A percentile compares a stretch with the other conserved stretches of the same genome.
phyloP scores from a whole-genome alignment of 768 basidiomycete species.

The Pleurotus giganteus region DNA sequence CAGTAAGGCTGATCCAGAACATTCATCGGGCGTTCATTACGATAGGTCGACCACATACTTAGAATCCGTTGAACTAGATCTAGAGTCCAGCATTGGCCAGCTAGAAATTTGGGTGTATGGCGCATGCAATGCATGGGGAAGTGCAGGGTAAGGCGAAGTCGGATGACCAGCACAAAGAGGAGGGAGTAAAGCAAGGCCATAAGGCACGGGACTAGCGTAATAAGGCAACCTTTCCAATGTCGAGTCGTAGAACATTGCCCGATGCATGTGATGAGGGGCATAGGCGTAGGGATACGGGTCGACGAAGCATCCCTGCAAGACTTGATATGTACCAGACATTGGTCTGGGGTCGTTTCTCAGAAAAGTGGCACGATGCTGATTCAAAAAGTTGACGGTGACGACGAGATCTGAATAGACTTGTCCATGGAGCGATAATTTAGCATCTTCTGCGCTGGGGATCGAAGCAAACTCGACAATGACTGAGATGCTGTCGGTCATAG shows the following conservation, averaged over 20 bases:
- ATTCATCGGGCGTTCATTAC: not conserved
- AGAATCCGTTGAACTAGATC: constrained; percentile 3
- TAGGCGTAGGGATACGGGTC: not conserved
- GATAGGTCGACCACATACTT: not conserved
- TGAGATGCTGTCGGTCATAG: constrained; percentile 36
- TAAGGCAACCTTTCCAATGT: not conserved
- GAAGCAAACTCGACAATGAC: constrained; percentile 66
- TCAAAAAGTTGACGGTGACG: constrained; percentile 2
- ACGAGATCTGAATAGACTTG: constrained; percentile 53
- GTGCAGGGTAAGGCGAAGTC: not conserved
- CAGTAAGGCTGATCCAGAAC: not conserved
- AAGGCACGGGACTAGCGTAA: not conserved
- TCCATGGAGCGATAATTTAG: constrained; percentile 56
- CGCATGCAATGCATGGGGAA: not conserved
- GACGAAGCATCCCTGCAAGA: not conserved
- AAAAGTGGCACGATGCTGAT: not conserved
- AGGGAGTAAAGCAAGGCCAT: not conserved
- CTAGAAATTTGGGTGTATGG: not conserved
- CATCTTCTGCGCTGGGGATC: constrained; percentile 56
- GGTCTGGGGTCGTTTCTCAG: not conserved
- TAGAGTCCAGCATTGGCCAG: not conserved
- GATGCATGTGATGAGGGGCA: not conserved
- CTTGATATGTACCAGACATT: not conserved
- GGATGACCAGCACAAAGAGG: not conserved
- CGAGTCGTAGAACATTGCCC: not conserved